phyloP scores from a whole-genome alignment of 805 yeast species.

The Candida peoriensis region DNA sequence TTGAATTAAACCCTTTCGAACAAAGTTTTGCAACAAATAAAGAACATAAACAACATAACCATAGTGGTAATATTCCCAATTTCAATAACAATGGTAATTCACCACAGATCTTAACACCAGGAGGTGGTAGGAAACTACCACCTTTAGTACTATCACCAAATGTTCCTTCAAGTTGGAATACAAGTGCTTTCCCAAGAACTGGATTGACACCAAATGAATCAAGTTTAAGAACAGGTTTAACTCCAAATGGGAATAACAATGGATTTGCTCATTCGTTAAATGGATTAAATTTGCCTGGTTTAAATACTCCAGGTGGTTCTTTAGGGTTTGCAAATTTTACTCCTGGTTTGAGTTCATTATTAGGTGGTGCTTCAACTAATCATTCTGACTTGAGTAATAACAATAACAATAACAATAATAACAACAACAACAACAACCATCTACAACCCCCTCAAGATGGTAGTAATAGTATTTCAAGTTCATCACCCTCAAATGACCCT shows the following conservation, averaged over 20 bases:
- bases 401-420: slow-evolving; percentile 5
- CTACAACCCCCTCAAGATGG: not conserved
- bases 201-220: slow-evolving; percentile 79
- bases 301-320: slow-evolving; percentile 21
- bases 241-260: slow-evolving; percentile 49
- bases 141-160: slow-evolving; percentile 32
- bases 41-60: slow-evolving; percentile 10
- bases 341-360: slow-evolving; percentile 32
- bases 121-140: slow-evolving; percentile 53
- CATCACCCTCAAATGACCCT: too few species aligned
- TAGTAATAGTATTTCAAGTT: too few species aligned
- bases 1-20: slow-evolving; percentile 95
- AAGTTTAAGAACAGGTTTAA: slow-evolving; percentile 61
- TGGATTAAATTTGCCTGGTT: slow-evolving; percentile 24
- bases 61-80: slow-evolving; percentile 12
- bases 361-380: slow-evolving; percentile 17
- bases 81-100: slow-evolving; percentile 28
- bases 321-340: slow-evolving; percentile 21
- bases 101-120: slow-evolving; percentile 47
- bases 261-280: slow-evolving; percentile 35
- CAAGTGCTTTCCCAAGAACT: slow-evolving; percentile 30
- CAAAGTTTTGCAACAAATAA: slow-evolving; percentile 80
- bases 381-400: slow-evolving; percentile 13
- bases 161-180: slow-evolving; percentile 20
- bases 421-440: not conserved